Evolutionary conservation across 2,329 filamentous ascomycete genomes (phyloP), one percentile per base, ranked within the genome.

Genomic region (Elsinoe necatrix): DNA sequence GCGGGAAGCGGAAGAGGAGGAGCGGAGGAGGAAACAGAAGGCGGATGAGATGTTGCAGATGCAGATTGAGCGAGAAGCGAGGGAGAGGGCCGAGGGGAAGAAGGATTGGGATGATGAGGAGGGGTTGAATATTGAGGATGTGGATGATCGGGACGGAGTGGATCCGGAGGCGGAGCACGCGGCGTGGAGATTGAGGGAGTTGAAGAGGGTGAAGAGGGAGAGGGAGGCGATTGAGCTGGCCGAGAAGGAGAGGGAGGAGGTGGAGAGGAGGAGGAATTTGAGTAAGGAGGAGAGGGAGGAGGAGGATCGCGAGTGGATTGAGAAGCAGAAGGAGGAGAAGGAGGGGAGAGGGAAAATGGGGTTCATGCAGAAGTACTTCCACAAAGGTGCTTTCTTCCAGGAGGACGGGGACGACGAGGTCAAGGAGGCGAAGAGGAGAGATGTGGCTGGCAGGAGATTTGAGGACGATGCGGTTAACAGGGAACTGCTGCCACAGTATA

Each of bases 301-400:
- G 58, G 93, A 98, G 69, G 93, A 98, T 70, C 81, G 84, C 42
- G 87, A 80, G 52, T 88, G 83, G 69, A 74, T 97, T 16, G 84
- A 84, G 0, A 77, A 79, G 62, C 92, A 97, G 71, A 83, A 86
- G 63, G 86, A 87, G 60, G 90, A 95, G 61, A 75, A 77, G 21
- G 87, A 88, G 64, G 60, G 77, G 52, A 85, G 86, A 59, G 89
- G 89, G 55, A 86, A 92, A 72, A 89, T 93, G 78, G 81, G 81
- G 1, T 96, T 84, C 70, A 89, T 97, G 87, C 91, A 96, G 68
- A 90, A 91, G 68, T 98, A 97, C 74, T 91, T 89, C 72, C 93
- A 98, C 77, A 92, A 91, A 73, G 93, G 93, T 50, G 93, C 93
- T 14, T 98, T 97, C 75, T 97, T 89, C 76, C 87, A 86, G 63